Conservation (phyloP, 345 rosid species). For the Boechera retrofracta region DNA sequence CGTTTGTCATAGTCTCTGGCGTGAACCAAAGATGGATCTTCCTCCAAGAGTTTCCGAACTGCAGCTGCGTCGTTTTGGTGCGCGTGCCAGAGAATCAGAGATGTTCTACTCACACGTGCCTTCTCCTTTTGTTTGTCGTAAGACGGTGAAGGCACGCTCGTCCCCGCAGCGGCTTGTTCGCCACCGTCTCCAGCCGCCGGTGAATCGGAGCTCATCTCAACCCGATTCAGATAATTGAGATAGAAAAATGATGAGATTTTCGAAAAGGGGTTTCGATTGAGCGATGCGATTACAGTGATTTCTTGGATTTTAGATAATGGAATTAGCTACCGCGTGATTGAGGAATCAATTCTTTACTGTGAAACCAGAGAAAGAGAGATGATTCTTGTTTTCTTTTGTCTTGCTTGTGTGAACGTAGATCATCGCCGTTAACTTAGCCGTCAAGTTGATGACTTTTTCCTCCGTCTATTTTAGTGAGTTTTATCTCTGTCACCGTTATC, state of each 20-base stretch:
- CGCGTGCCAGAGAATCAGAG: slow-evolving; percentile 95
- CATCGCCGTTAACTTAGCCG: slow-evolving; percentile 46
- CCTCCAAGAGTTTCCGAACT: slow-evolving; percentile 90
- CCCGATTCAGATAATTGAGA: slow-evolving; percentile 30
- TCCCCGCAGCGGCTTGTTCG: slow-evolving; percentile 41
- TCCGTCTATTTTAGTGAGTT: slow-evolving; percentile 37
- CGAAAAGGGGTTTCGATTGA: background rate
- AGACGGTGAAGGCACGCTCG: slow-evolving; percentile 45
- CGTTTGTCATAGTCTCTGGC: slow-evolving; percentile 95
- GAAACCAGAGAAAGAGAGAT: slow-evolving; percentile 12
- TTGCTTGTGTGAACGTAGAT: slow-evolving; percentile 37
- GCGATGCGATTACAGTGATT: slow-evolving; percentile 1
- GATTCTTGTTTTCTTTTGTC: slow-evolving; percentile 3
- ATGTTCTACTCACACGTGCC: slow-evolving; percentile 97
- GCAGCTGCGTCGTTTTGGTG: slow-evolving; percentile 92
- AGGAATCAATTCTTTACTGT: slow-evolving; percentile 33
- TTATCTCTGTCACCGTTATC: slow-evolving; percentile 35
- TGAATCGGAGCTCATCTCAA: slow-evolving; percentile 61
- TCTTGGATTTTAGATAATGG: background rate
- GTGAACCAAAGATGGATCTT: slow-evolving; percentile 78
- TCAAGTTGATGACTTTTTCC: slow-evolving; percentile 46
- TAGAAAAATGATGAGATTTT: background rate
- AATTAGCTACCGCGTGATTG: slow-evolving; percentile 34
- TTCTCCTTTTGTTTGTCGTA: slow-evolving; percentile 88
- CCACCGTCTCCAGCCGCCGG: slow-evolving; percentile 49